Evolutionary conservation across 345 rosid genomes (phyloP).

Genomic region (Salix caprea): DNA sequence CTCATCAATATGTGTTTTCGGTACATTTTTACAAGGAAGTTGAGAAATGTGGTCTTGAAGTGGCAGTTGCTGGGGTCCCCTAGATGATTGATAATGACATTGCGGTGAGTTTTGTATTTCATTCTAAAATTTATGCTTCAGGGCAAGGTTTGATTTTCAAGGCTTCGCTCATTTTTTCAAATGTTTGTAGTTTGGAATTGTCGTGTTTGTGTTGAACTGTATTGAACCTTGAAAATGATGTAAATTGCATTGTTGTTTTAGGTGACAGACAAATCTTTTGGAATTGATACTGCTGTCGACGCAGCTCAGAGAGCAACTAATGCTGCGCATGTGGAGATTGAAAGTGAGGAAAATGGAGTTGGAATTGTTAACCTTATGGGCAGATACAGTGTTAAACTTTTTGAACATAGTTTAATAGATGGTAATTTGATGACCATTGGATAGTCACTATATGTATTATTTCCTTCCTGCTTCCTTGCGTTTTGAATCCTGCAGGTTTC

Average conservation of each 20-base stretch:
- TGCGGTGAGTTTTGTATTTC: constrained; percentile 50
- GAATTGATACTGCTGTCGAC: constrained; percentile 96
- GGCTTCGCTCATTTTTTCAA: background rate
- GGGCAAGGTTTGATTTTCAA: background rate
- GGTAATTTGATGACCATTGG: background rate
- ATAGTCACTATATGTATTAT: background rate
- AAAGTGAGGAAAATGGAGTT: constrained; percentile 94
- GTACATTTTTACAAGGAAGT: constrained; percentile 57
- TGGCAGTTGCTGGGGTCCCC: constrained; percentile 86
- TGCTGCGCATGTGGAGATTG: constrained; percentile 96
- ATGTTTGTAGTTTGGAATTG: background rate
- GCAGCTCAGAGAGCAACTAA: constrained; percentile 96
- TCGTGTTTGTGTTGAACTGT: background rate
- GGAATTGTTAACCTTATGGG: constrained; percentile 97
- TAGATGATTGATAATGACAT: constrained; percentile 91
- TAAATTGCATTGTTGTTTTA: constrained; percentile 18
- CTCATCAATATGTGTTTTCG: background rate
- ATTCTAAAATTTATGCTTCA: constrained; percentile 6
- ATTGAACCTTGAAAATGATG: background rate
- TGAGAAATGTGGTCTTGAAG: constrained; percentile 75
- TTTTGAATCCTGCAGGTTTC: constrained; percentile 56
- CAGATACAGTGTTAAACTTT: constrained; percentile 72
- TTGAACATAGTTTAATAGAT: constrained; percentile 1
- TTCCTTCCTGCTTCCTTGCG: background rate
- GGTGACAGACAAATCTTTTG: constrained; percentile 97